A percentile compares a stretch with the other conserved stretches of the same genome.
Evolutionary conservation across 148 eudicot species (phyloP).

Genomic region (Chenopodium quinoa): DNA sequence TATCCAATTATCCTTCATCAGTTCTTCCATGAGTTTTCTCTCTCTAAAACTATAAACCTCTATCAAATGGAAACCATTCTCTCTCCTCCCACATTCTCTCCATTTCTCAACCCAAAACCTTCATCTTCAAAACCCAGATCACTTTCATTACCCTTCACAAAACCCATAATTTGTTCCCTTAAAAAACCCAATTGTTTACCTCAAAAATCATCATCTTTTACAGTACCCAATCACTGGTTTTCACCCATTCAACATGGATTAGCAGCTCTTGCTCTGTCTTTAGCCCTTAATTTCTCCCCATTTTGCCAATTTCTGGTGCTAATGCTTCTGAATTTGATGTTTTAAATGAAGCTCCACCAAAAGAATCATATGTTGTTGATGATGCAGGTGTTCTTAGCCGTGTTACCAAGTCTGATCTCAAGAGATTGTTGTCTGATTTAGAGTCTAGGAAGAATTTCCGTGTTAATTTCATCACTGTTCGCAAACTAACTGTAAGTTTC

Average conservation of each 20-base stretch:
- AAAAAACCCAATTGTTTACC: constrained; percentile 38
- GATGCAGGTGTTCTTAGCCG: constrained; percentile 97
- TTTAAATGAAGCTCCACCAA: constrained; percentile 74
- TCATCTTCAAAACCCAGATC: constrained; percentile 39
- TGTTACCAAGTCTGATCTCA: constrained; percentile 78
- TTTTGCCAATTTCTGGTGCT: constrained; percentile 40
- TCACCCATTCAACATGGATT: constrained; percentile 66
- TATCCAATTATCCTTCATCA: neutral
- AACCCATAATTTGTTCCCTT: constrained; percentile 53
- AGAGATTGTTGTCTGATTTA: constrained; percentile 76
- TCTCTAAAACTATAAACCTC: constrained; percentile 23
- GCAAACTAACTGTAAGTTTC: constrained; percentile 76
- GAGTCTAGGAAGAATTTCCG: constrained; percentile 84
- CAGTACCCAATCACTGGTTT: constrained; percentile 53
- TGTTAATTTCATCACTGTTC: constrained; percentile 79
- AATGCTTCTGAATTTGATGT: constrained; percentile 89
- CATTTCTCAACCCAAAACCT: constrained; percentile 47
- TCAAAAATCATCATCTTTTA: constrained; percentile 31
- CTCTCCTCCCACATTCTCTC: constrained; percentile 58
- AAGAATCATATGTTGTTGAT: constrained; percentile 80
- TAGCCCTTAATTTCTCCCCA: constrained; percentile 69
- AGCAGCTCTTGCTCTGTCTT: constrained; percentile 77
- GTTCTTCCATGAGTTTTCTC: constrained; percentile 24
- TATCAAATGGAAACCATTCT: constrained; percentile 81
- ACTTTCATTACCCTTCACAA: constrained; percentile 28